Percentiles rank a stretch among this genome's conserved stretches.
Conservation (phyloP, 139 green algal genomes). For the Closterium sp. region DNA sequence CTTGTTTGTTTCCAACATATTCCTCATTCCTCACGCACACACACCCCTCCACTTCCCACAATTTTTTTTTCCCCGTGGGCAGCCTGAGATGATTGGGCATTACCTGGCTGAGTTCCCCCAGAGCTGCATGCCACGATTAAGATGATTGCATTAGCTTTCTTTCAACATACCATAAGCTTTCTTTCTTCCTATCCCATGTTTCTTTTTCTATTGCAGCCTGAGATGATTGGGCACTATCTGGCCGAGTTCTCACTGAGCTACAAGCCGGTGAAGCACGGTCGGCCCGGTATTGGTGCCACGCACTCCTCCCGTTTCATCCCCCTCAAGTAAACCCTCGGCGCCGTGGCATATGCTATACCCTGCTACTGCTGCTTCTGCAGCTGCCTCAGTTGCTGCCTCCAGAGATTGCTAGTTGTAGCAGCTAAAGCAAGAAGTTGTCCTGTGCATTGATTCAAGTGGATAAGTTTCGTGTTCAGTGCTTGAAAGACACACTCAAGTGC, state of each 20-base stretch:
- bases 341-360: not conserved
- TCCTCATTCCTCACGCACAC: too few species aligned
- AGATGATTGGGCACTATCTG: constrained; percentile 97
- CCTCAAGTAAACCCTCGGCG: constrained; percentile 75
- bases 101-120: not conserved
- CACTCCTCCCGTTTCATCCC: constrained; percentile 97
- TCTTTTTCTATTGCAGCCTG: constrained; percentile 60
- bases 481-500: too few species aligned
- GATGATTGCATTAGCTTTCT: not conserved
- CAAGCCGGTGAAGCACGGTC: constrained; percentile 97
- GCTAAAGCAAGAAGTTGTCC: too few species aligned
- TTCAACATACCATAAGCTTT: not conserved
- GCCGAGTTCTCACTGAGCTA: constrained; percentile 99
- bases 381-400: not conserved
- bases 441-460: too few species aligned
- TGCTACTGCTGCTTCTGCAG: not conserved
- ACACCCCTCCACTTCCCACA: too few species aligned
- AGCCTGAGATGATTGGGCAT: not conserved
- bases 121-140: not conserved
- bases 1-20: too few species aligned
- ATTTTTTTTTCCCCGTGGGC: too few species aligned
- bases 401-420: not conserved
- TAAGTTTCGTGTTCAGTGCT: too few species aligned
- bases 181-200: not conserved
- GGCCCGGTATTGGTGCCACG: constrained; percentile 92